phyloP scores from a whole-genome alignment of 2,329 filamentous ascomycete species.

The Alternaria conjuncta region DNA sequence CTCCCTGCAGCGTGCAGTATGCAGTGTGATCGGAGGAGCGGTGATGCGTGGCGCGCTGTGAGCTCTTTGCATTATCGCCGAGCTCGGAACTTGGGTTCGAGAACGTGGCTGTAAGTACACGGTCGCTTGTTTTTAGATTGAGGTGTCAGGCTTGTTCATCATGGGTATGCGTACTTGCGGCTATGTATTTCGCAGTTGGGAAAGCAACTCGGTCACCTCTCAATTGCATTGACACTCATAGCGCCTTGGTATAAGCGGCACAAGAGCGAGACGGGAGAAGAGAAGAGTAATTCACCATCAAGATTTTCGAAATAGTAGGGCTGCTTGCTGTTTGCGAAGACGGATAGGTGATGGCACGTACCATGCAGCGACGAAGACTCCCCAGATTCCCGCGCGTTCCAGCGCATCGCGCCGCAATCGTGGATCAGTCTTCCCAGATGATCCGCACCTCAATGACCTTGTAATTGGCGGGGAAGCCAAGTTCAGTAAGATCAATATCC shows the following conservation, averaged over 20 bases:
- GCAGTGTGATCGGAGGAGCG: neutral
- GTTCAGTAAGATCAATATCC: neutral
- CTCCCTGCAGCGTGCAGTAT: neutral
- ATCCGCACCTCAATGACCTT: neutral
- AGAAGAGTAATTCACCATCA: neutral
- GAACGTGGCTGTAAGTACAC: neutral
- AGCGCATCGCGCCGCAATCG: neutral
- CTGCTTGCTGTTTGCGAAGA: neutral
- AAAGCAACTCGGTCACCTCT: neutral
- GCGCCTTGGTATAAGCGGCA: neutral
- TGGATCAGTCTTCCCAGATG: neutral
- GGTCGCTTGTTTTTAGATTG: neutral
- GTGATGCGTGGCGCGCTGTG: neutral
- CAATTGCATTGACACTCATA: neutral
- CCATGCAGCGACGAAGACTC: neutral
- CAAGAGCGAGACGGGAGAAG: neutral
- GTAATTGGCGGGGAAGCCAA: neutral
- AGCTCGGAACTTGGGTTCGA: neutral
- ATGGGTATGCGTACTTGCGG: neutral
- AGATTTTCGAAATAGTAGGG: neutral
- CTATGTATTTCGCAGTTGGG: neutral
- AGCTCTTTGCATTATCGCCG: neutral
- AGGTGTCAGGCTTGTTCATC: rapidly evolving
- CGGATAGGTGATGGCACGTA: neutral
- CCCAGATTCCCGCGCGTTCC: neutral